Base-by-base conservation (phyloP, 2,329 filamentous ascomycete genomes). In the Hypoxylon rubiginosum region DNA sequence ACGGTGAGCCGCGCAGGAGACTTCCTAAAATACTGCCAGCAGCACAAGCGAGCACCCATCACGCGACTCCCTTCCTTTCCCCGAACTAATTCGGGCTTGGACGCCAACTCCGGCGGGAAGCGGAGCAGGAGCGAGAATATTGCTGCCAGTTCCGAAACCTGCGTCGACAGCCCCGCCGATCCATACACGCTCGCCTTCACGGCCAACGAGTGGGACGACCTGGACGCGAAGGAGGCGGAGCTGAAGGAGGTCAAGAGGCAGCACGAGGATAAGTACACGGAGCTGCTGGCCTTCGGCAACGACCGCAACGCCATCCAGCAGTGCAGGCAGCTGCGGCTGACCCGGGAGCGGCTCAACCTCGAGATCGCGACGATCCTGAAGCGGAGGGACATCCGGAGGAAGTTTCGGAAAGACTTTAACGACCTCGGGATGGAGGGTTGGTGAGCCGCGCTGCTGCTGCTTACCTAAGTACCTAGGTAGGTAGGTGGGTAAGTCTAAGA, bases 371-470 rank as follows among this genome's bases (percentile, higher is more conserved):
- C 46, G 19, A 61, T 70, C 0, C 46, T n/a, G 10, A 26, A 45
- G 9, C 46, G 46, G 0, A 61, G 59, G 17, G 26, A 48, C 19
- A 58, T 68, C 17, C 62, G 68, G 4, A 56, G 62, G 17, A 41
- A 62, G 17, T 66, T 66, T 17, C 21, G 65, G 19, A n/a, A 21
- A 30, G 58, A 66, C n/a, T 61, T 57, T 1, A 69, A 67, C 19
- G 1, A 60, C 15, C 21, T 53, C 2, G 61, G 61, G 8, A 4
- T 64, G 3, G 8, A 19, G 10, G 59, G 59, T 43, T 67, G 60
- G 60, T 67, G 19, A 57, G 32, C 17, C 13, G 32, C n/a, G n/a
- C n/a, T n/a, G n/a, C 34, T 39, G 34, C 4, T 10, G 11, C 3
- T 15, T 39, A 10, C 4, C 11, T 39, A 15, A 39, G 34, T 41